Conservation (phyloP, 768 basidiomycete species). For the Lepiota brunneoincarnata region DNA sequence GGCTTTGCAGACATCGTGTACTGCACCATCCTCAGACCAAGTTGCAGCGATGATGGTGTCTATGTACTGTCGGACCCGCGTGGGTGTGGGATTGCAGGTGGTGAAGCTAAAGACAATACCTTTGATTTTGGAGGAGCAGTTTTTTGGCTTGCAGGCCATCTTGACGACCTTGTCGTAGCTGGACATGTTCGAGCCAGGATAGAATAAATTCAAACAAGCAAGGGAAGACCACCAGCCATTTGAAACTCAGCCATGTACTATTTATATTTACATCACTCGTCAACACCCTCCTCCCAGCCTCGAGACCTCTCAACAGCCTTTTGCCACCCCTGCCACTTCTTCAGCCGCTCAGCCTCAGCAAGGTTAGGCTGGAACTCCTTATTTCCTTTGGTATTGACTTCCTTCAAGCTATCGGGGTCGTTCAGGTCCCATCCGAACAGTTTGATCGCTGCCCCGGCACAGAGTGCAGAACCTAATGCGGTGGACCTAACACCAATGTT, state of each 20-base stretch:
- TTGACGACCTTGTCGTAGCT: slow-evolving; percentile 92
- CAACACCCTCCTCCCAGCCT: slow-evolving; percentile 73
- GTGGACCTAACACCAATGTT: slow-evolving; percentile 63
- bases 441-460: slow-evolving; percentile 84
- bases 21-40: slow-evolving; percentile 92
- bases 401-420: slow-evolving; percentile 75
- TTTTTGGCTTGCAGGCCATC: slow-evolving; percentile 95
- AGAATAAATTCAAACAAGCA: neutral
- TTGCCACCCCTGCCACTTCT: slow-evolving; percentile 81
- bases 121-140: slow-evolving; percentile 94
- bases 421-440: slow-evolving; percentile 92
- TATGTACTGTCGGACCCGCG: slow-evolving; percentile 63
- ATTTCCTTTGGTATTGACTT: slow-evolving; percentile 87
- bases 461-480: slow-evolving; percentile 90
- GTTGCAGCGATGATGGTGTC: slow-evolving; percentile 96
- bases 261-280: slow-evolving; percentile 15
- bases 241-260: slow-evolving; percentile 10
- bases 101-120: slow-evolving; percentile 36
- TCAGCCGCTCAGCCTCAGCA: slow-evolving; percentile 50
- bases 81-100: slow-evolving; percentile 2
- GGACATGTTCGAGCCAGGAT: slow-evolving; percentile 45
- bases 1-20: slow-evolving; percentile 91
- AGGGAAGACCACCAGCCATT: slow-evolving; percentile 2
- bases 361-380: slow-evolving; percentile 63
- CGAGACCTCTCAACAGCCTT: slow-evolving; percentile 81